phyloP scores from a whole-genome alignment of 176 grass and related monocot genomes.

The Avena eriantha region DNA sequence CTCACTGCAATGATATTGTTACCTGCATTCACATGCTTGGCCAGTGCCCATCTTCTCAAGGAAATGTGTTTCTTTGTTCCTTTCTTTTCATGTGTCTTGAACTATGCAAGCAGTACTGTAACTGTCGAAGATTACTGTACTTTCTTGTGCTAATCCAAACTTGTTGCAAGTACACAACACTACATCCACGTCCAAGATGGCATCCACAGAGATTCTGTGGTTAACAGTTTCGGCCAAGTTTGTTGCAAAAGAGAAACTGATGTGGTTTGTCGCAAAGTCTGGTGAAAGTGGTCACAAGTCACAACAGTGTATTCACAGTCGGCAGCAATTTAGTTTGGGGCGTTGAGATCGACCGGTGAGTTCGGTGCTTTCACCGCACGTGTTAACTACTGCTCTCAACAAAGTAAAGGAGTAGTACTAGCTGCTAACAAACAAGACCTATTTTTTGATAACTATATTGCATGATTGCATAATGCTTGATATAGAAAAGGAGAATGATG shows the following conservation, averaged over 20 bases:
- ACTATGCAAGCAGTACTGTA: neutral
- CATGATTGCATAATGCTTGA: too few relatives aligned
- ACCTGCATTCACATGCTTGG: neutral
- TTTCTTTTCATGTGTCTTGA: neutral
- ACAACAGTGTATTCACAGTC: neutral
- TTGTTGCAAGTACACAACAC: too few relatives aligned
- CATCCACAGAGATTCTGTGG: too few relatives aligned
- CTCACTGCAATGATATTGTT: neutral
- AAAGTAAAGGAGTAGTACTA: neutral
- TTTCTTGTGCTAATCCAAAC: too few relatives aligned
- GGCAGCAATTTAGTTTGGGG: neutral
- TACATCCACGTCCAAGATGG: too few relatives aligned
- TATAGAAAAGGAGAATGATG: too few relatives aligned
- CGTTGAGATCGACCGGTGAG: neutral
- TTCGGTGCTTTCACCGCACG: neutral
- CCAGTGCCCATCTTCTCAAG: neutral
- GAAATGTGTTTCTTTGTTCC: neutral
- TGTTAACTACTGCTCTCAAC: neutral
- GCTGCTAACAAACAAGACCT: slow-evolving; percentile 3
- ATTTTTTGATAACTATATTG: too few relatives aligned
- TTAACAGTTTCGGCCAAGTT: too few relatives aligned
- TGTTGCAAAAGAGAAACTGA: too few relatives aligned
- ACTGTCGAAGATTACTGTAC: too few relatives aligned
- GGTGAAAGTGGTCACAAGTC: neutral
- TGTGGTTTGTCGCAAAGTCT: too few relatives aligned